Evolutionary conservation across 2,329 filamentous ascomycete genomes (phyloP).

Genomic region (Chaetomiaceae sp.): DNA sequence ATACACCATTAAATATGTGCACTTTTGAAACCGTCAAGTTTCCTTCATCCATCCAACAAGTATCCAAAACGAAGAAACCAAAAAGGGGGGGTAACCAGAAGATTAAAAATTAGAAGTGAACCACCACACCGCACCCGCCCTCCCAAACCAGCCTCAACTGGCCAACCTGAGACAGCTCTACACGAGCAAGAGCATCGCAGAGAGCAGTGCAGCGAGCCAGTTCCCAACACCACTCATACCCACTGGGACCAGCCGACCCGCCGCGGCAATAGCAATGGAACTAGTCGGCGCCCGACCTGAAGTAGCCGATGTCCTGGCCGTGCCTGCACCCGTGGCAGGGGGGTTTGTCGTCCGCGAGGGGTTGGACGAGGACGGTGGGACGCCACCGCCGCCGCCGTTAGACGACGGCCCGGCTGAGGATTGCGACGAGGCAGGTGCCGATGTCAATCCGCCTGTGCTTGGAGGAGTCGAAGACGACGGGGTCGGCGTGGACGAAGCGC

Average conservation of each 20-base stretch:
- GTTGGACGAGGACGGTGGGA: neutral
- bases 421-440: neutral
- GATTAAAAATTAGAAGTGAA: conserved; percentile 12
- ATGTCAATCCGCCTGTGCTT: neutral
- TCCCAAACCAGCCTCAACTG: no score
- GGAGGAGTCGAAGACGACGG: no score
- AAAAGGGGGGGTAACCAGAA: neutral
- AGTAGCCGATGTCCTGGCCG: neutral
- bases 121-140: neutral
- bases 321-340: neutral
- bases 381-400: no score
- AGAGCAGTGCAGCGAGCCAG: neutral
- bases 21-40: neutral
- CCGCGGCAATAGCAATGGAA: neutral
- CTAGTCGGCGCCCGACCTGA: neutral
- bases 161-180: no score
- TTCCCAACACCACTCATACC: neutral
- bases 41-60: neutral
- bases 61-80: no score
- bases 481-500: no score
- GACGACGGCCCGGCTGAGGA: neutral
- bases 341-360: neutral
- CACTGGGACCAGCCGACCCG: neutral
- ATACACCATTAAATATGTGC: conserved; percentile 6
- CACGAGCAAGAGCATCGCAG: no score